Conservation (phyloP, 163 green algal genomes). For the Scenedesmus sp. region DNA sequence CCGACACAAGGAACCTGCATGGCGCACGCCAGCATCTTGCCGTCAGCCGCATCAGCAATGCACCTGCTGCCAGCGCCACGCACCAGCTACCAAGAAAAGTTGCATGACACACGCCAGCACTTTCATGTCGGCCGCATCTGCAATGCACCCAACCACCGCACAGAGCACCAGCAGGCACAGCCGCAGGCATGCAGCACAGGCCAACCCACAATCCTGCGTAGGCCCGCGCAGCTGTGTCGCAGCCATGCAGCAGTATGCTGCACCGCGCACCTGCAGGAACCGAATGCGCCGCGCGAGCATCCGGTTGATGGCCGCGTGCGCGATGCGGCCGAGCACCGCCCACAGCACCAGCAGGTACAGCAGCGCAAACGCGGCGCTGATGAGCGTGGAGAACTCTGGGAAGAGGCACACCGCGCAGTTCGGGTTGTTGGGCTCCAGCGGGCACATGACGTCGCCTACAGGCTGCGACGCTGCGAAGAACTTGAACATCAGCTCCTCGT, state of each 20-base stretch:
- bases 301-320: constrained; percentile 54
- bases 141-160: too few relatives aligned
- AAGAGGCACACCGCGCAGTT: constrained; percentile 67
- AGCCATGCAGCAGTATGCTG: background rate
- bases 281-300: constrained; percentile 57
- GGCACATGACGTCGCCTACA: constrained; percentile 43
- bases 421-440: constrained; percentile 11
- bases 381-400: constrained; percentile 68
- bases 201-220: too few relatives aligned
- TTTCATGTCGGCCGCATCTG: too few relatives aligned
- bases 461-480: constrained; percentile 51
- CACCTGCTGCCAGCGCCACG: too few relatives aligned
- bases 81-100: too few relatives aligned
- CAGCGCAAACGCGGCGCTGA: constrained; percentile 56
- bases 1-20: too few relatives aligned
- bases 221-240: background rate
- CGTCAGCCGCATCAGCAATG: too few relatives aligned
- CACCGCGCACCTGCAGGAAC: constrained; percentile 50
- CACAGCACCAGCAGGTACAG: constrained; percentile 61
- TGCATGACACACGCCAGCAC: too few relatives aligned
- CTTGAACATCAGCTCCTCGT: constrained; percentile 48
- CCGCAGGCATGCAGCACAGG: background rate
- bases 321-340: constrained; percentile 59
- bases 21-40: background rate
- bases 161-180: background rate